Evolutionary conservation across 2,329 filamentous ascomycete species (phyloP), one percentile per base, ranked within the genome.

Genomic region (Paradendryphiella salina): DNA sequence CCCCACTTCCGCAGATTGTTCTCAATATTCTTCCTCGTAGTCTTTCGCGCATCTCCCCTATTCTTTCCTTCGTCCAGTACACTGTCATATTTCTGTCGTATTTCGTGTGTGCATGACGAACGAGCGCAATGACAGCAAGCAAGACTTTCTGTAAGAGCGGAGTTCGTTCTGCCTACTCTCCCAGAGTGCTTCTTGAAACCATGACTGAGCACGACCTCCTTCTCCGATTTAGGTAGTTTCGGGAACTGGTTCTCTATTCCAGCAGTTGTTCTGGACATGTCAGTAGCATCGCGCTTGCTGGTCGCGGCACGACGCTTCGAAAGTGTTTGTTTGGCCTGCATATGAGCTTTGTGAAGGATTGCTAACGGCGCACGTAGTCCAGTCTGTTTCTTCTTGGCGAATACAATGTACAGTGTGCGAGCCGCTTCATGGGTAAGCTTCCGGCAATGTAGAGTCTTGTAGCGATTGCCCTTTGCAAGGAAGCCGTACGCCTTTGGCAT

Each of bases 71-170:
- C 56, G 59, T 20, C 35, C 11, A 38, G 45, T 42, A 46, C 80
- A 52, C 34, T 78, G 11, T 82, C 78, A 49, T 83, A 83, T 1
- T 69, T 57, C 34, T 78, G 11, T 82, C 78, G 48, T 83, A 83
- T 1, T 69, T 57, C 0, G 80, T 82, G 36, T 79, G 73, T 3
- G 48, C 55, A 57, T 82, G 80, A 5, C 80, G 71, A 4, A 79
- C 72, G 54, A 82, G 77, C 3, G 80, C 80, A 17, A 73, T 64
- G 10, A 82, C 78, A 2, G 78, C 80, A 18, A 81, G 69, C 37
- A 65, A 57, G 4, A 75, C 78, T 55, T 75, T 80, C 11, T 71
- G 60, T 5, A 67, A 63, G 29, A 79, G 37, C 0, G 65, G 54
- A 76, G 1, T 63, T 64, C 1, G 75, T 76, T 42, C 80, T 67